Evolutionary conservation across 495 filamentous ascomycete genomes (phyloP), one percentile per base, ranked within the genome.

Genomic region (Aspergillus wentii): DNA sequence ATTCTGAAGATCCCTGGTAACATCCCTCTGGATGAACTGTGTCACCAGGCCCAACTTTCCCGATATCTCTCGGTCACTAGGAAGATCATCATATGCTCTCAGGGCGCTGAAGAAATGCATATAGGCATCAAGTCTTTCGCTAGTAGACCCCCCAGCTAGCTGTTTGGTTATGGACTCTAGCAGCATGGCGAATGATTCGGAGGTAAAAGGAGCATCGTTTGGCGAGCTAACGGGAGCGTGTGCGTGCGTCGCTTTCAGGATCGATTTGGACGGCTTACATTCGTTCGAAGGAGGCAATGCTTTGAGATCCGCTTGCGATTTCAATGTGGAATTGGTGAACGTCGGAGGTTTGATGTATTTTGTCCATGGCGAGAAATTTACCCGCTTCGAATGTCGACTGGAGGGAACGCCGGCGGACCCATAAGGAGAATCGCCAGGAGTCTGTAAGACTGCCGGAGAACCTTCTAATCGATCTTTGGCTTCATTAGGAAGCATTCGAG

Each of bases 51-150:
- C 72, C 52, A 95, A 78, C 54, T 91, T 89, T n/a, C 75, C 75
- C 29, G 72, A 68, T 51, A 95, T 69, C 11, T 82, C 79, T 26
- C 82, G 75, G 17, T 76, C 66, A 23, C 88, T 78, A 1, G 85
- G 84, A 9, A 88, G 54, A 26, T 82, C 80, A 35, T 89, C 85
- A 34, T 90, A 92, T 6, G 83, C 78, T 44, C 84, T 81, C 38
- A 94, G 59, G 9, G 80, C 77, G n/a, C 76, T 76, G 14, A 82
- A 78, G 32, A 98, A 70, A 43, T 82, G 80, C 52, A 80, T 76
- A 53, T 98, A 96, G 13, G 88, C 83, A 61, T 98, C 92, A n/a
- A 91, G 52, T 46, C 83, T 79, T 8, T 78, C 78, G 31, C 72
- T 73, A 22, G 80, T 65, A 22, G 84, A 78, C 22, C 75, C 73